Base-by-base conservation (phyloP, 2,329 filamentous ascomycete genomes). In the Ophiostoma triangulosporum region DNA sequence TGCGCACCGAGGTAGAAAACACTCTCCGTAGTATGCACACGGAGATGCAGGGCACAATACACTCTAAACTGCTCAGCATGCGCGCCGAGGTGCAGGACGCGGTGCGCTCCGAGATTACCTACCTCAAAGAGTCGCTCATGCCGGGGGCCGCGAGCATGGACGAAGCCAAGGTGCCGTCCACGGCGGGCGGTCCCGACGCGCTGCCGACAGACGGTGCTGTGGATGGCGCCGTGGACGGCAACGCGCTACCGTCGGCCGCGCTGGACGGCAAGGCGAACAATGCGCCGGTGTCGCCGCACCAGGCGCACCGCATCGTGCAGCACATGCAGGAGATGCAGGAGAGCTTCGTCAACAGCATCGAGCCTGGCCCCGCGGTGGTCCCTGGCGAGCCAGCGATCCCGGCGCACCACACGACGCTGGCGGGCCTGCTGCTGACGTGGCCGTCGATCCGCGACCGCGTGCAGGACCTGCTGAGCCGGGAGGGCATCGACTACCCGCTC, bases 371-470 rank as follows among this genome's bases (percentile, higher is more conserved):
- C 7, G 68, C 73, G 11, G 74, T 78, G 6, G 70, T 68, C 12
- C 75, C 76, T 1, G 81, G 80, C 48, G 76, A 81, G 59, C 77
- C 86, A 14, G 79, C 84, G 1, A 86, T 95, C 54, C 86, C 88
- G 1, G 78, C 83, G 27, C 87, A 95, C 60, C 91, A 97, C 63
- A 94, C 88, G 0, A 96, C 90, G 0, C 80, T 88, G n/a, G 89
- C 89, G 1, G 87, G 93, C 50, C 79, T 89, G 57, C 72, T 97
- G 17, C 70, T 97, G 27, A 74, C 77, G 48, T 89, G 85, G 81
- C 77, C 77, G 0, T 76, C 81, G 0, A 88, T 93, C 53, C 69
- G 73, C 63, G 69, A 75, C 57, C 64, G 96, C 63, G 80, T 87
- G 32, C 72, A 63, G 57, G 68, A 66, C 49, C 70, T 72, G 26